phyloP scores from a whole-genome alignment of 139 green algal species.

The Chlamydomonas schloesseri region DNA sequence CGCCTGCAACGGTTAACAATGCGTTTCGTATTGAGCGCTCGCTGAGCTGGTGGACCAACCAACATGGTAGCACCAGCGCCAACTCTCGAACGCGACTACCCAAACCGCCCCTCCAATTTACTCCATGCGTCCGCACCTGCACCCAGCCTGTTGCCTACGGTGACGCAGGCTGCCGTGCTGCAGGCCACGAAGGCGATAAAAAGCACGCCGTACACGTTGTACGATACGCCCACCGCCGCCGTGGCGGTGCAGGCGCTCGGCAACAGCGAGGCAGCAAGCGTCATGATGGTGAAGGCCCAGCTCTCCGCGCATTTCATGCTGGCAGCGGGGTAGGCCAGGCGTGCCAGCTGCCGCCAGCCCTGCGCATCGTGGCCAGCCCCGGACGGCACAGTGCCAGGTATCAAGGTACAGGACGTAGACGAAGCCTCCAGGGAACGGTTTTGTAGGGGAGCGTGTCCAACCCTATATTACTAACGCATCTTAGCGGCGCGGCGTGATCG shows the following conservation, averaged over 20 bases:
- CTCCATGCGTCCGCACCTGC: conserved; percentile 15
- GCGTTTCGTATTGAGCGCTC: too few relatives aligned
- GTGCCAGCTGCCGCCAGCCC: conserved; percentile 27
- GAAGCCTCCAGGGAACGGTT: too few relatives aligned
- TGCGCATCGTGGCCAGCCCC: background rate
- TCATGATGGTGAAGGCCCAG: conserved; percentile 51
- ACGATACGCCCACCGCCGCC: conserved; percentile 44
- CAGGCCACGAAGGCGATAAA: conserved; percentile 47
- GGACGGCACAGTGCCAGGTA: background rate
- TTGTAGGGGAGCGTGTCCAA: background rate
- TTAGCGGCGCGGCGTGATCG: too few relatives aligned
- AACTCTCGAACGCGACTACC: too few relatives aligned
- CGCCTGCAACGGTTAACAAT: conserved; percentile 2
- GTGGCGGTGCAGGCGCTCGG: conserved; percentile 34
- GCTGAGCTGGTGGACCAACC: too few relatives aligned
- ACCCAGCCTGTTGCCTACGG: conserved; percentile 31
- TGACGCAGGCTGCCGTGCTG: conserved; percentile 38
- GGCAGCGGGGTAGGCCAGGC: conserved; percentile 47
- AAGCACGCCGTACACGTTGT: conserved; percentile 54
- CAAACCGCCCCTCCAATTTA: too few relatives aligned
- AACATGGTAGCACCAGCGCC: too few relatives aligned
- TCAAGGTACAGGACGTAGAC: too few relatives aligned
- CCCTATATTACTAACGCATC: too few relatives aligned
- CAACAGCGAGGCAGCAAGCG: conserved; percentile 34
- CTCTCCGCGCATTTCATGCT: conserved; percentile 56